phyloP scores from a whole-genome alignment of 2,329 filamentous ascomycete genomes.

The Aspergillus aculeatinus region DNA sequence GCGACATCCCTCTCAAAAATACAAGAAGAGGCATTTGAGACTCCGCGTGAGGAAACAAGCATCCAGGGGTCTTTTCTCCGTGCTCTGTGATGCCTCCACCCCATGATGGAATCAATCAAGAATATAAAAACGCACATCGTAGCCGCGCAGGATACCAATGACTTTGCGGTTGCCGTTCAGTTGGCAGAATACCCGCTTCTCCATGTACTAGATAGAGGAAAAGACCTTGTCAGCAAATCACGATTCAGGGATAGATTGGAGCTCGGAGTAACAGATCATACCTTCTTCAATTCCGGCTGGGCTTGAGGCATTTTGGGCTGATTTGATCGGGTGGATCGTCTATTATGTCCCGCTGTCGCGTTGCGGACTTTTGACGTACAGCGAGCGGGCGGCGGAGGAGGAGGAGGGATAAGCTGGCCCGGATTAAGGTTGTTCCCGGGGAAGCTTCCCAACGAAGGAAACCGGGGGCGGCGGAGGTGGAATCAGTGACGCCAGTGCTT shows the following conservation, averaged over 20 bases:
- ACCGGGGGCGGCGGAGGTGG: constrained; percentile 8
- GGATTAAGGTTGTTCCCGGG: constrained; percentile 39
- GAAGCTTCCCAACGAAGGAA: constrained; percentile 21
- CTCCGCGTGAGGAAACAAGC: too few relatives aligned
- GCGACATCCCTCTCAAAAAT: too few relatives aligned
- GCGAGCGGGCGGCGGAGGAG: constrained; percentile 9
- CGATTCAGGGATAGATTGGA: neutral
- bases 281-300: constrained; percentile 98
- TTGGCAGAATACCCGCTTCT: constrained; percentile 97
- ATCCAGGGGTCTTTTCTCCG: too few relatives aligned
- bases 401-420: constrained; percentile 25
- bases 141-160: constrained; percentile 88
- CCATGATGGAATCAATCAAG: neutral
- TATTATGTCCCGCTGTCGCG: constrained; percentile 25
- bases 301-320: constrained; percentile 84
- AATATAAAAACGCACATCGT: constrained; percentile 70
- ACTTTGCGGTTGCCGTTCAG: constrained; percentile 97
- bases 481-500: neutral
- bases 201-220: constrained; percentile 72
- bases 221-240: neutral
- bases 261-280: constrained; percentile 41
- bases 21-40: too few relatives aligned
- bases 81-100: too few relatives aligned
- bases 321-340: constrained; percentile 21
- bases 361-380: constrained; percentile 29